phyloP scores from a whole-genome alignment of 352 stramenopile species.

The Phytophthora parvispora region DNA sequence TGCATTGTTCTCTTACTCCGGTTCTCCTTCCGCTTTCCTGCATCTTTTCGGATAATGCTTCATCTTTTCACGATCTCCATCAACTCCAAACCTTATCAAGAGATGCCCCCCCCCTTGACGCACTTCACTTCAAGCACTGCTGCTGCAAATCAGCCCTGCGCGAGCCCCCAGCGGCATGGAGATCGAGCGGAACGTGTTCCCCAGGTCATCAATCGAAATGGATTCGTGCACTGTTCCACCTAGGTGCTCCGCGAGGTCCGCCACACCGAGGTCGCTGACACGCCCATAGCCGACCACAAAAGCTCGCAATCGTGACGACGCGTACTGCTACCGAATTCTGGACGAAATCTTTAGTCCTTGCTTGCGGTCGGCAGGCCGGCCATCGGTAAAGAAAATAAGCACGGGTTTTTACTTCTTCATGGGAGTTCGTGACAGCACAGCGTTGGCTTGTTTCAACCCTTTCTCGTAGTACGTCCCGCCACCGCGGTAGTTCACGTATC shows the following conservation, averaged over 20 bases:
- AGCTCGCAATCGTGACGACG: conserved; percentile 38
- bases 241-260: background rate
- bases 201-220: background rate
- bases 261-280: background rate
- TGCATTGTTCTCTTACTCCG: too few relatives aligned
- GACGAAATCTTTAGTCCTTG: conserved; percentile 41
- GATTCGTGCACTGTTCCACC: background rate
- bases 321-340: conserved; percentile 46
- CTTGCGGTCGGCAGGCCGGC: conserved; percentile 38
- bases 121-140: too few relatives aligned
- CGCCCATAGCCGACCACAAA: conserved; percentile 68
- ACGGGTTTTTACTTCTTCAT: conserved; percentile 55
- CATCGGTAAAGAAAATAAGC: conserved; percentile 35
- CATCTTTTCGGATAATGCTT: too few relatives aligned
- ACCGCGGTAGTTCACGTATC: background rate
- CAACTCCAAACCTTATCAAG: too few relatives aligned
- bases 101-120: too few relatives aligned
- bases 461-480: background rate
- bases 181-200: background rate
- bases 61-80: too few relatives aligned
- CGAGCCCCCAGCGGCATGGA: background rate
- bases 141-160: conserved; percentile 1
- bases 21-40: too few relatives aligned
- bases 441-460: conserved; percentile 46
- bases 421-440: conserved; percentile 63